These are phyloP conservation scores for Sugiyamaella grinbergsii DNA, from an alignment of 1,139 yeast genomes.

Conservation along the genomic window DNA sequence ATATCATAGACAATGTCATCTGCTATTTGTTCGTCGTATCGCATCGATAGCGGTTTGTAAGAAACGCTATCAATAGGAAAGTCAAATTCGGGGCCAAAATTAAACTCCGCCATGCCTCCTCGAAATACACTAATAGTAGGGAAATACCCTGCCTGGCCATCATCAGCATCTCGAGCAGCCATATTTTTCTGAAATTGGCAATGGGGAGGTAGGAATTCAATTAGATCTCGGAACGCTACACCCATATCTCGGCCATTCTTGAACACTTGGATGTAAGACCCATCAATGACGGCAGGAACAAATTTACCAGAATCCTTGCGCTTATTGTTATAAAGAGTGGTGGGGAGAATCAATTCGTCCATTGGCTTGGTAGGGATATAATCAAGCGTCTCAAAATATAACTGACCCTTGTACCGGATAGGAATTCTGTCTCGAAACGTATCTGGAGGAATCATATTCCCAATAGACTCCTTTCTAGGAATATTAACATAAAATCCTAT, in stretches of 20 bases:
- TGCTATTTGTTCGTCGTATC: conserved; percentile 70
- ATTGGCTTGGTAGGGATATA: conserved; percentile 74
- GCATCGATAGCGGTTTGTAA: conserved; percentile 54
- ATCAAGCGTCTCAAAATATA: conserved; percentile 85
- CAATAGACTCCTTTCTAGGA: conserved; percentile 47
- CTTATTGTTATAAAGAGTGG: conserved; percentile 30
- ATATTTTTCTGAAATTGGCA: conserved; percentile 44
- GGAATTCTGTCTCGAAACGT: conserved; percentile 84
- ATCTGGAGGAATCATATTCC: conserved; percentile 31
- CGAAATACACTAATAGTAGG: conserved; percentile 86
- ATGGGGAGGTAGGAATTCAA: conserved; percentile 77
- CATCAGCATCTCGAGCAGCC: conserved; percentile 50
- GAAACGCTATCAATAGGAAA: conserved; percentile 42
- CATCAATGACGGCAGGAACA: conserved; percentile 47
- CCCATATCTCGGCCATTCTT: conserved; percentile 76
- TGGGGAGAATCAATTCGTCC: conserved; percentile 74
- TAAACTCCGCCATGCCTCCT: conserved; percentile 73
- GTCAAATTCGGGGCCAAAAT: conserved; percentile 68
- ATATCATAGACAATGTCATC: conserved; percentile 85
- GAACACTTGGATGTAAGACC: conserved; percentile 64
- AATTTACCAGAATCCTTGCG: conserved; percentile 31
- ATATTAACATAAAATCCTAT: conserved; percentile 77
- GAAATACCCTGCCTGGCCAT: conserved; percentile 84
- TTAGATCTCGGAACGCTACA: conserved; percentile 63
- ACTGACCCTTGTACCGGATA: conserved; percentile 72